Base-by-base conservation (phyloP, 371 early-diverging fungal genomes). In the Syncephalastrum monosporum region DNA sequence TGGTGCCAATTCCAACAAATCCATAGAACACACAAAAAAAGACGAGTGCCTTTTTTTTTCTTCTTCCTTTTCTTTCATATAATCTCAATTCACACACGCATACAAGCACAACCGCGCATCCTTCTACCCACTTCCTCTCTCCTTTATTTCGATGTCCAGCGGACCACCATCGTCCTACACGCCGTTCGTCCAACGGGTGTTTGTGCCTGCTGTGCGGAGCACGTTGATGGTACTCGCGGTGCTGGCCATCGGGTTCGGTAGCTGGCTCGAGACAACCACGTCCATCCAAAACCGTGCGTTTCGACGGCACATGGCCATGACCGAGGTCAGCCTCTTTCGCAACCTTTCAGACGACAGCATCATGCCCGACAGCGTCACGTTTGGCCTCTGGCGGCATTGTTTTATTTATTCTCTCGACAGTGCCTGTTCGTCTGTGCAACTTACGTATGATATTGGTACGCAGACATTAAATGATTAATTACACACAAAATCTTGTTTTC, bases 311-410 rank as follows among this genome's bases (percentile, higher is more conserved):
- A 55, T 75, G 57, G 50, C 71, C 3, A 25, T 75, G 6, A 61
- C 60, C 46, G 64, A 72, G 49, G 68, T 75, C 4, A 52, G 48
- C 19, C 23, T 75, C 1, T 63, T 53, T n/a, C 55, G 69, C 54
- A 72, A 72, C 38, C 53, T 72, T 4, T 57, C 67, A 0, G 47
- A 60, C 55, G 45, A 46, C 55, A 45, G 60, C 13, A 13, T 50
- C 19, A 33, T 68, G 25, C 76, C 76, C 5, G 65, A 65, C 44
- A 62, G 64, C 42, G 70, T 75, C 14, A 59, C 72, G 3, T 64
- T 75, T 65, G 76, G 76, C 12, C 45, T 75, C 29, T 75, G 76
- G 76, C 62, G 66, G 38, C 64, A 66, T 42, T 75, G 76, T 44
- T 70, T 68, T 60, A 56, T 71, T 21, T 75, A 68, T 46, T 57